Evolutionary conservation across 2,329 filamentous ascomycete species (phyloP), one percentile per base, ranked within the genome.

Genomic region (Ceratocystiopsis sp.): DNA sequence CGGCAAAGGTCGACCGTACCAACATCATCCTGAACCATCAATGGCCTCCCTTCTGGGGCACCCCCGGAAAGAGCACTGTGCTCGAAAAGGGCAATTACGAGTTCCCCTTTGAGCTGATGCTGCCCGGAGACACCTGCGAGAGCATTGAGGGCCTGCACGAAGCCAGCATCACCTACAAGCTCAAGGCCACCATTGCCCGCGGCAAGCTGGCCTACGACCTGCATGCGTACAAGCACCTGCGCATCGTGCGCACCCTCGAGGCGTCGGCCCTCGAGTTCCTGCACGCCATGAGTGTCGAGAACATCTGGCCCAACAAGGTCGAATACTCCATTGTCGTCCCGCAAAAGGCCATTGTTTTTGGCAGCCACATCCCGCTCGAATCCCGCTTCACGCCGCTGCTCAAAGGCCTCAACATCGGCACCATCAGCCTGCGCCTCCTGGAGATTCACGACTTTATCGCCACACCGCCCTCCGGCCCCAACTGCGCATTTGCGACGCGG

Each of bases 241-340:
- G 84, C 44, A 75, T 89, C 45, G 81, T 89, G 45, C 74, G 84
- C 45, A 89, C 84, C 0, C 64, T 87, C 39, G 80, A 84, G 47
- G 72, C 82, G 12, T 78, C 78, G 41, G 80, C 82, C 12, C 67
- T 87, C 46, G 83, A 89, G 56, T 72, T 87, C 48, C 70, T 82
- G 35, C 82, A 96, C 60, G 80, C 85, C 40, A 91, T 95, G 84
- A 84, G 84, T 49, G 87, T 96, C 50, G 87, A 95, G 61, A 95
- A 95, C 56, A 82, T 93, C 49, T 98, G 91, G 91, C 83, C 86
- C 7, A 91, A 94, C 65, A 98, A 98, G 67, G 75, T 96, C 53
- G 84, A 93, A 58, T 98, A 98, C 63, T 89, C 85, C 29, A 86
- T 98, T 49, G 77, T 84, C 45, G 84, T 93, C 12, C 89, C 91